These are phyloP conservation scores for Cladophialophora yegresii DNA, from an alignment of 2,329 filamentous ascomycete genomes.

Conservation along the genomic window DNA sequence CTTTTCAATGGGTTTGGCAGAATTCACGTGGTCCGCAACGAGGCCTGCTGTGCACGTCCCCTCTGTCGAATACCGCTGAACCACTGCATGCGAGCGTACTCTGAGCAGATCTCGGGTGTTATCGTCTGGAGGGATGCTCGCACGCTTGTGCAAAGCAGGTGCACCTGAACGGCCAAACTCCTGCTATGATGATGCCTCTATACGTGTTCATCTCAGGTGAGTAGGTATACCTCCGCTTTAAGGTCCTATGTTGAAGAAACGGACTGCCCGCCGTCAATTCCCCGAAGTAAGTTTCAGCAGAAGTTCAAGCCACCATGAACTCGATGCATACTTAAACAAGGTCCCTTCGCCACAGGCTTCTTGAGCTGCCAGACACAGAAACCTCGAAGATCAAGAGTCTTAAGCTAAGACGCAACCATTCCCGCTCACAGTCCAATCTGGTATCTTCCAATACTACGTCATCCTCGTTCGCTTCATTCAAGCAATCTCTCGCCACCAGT, in stretches of 20 bases:
- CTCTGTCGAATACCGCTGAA: background rate
- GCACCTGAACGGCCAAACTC: background rate
- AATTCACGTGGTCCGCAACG: background rate
- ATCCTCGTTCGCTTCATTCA: background rate
- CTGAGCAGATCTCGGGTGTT: background rate
- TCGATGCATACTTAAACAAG: too few relatives aligned
- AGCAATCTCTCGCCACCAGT: background rate
- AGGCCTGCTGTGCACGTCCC: background rate
- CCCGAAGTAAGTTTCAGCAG: background rate
- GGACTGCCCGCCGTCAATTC: background rate
- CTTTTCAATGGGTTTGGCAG: background rate
- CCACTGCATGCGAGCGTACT: background rate
- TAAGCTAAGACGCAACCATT: too few relatives aligned
- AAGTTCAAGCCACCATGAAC: background rate
- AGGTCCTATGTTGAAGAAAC: background rate
- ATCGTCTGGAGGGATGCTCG: background rate
- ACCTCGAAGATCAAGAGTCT: too few relatives aligned
- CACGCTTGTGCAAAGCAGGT: background rate
- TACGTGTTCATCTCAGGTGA: background rate
- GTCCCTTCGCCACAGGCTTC: too few relatives aligned
- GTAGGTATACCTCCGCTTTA: background rate
- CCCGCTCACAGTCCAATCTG: background rate
- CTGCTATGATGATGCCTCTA: background rate
- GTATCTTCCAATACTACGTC: background rate
- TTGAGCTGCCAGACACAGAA: too few relatives aligned